Evolutionary conservation across 768 basidiomycete genomes (phyloP).

Genomic region (Mycena epipterygia): DNA sequence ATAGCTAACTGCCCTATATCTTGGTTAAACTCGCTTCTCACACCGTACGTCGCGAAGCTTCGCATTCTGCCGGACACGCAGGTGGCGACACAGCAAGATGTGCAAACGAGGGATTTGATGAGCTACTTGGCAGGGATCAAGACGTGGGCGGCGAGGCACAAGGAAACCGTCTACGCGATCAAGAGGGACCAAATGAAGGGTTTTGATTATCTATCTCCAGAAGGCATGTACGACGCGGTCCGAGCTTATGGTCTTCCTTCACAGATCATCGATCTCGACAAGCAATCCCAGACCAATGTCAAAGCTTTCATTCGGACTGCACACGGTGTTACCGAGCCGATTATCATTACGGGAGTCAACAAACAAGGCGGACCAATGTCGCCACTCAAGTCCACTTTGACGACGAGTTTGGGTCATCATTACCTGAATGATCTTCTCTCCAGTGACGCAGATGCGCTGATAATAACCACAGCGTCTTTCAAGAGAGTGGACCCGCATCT

Average conservation of each 20-base stretch:
- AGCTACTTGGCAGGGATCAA: slow-evolving; percentile 33
- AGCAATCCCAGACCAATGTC: slow-evolving; percentile 27
- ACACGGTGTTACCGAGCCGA: slow-evolving; percentile 32
- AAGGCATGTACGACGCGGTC: slow-evolving; percentile 40
- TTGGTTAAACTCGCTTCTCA: slow-evolving; percentile 33
- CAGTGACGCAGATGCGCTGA: slow-evolving; percentile 11
- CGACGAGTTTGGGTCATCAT: slow-evolving; percentile 36
- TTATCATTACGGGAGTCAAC: slow-evolving; percentile 34
- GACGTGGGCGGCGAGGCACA: slow-evolving; percentile 26
- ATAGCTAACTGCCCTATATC: slow-evolving; percentile 34
- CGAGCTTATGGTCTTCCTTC: slow-evolving; percentile 34
- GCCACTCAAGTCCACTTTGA: slow-evolving; percentile 39
- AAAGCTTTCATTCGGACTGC: slow-evolving; percentile 29
- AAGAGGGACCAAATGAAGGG: slow-evolving; percentile 42
- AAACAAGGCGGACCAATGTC: slow-evolving; percentile 38
- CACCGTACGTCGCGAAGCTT: slow-evolving; percentile 27
- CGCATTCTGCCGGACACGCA: slow-evolving; percentile 37
- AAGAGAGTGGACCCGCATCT: slow-evolving; percentile 31
- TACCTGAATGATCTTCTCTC: slow-evolving; percentile 31
- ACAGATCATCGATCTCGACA: slow-evolving; percentile 32
- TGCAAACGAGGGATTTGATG: slow-evolving; percentile 35
- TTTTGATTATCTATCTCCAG: slow-evolving; percentile 37
- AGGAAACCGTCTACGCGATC: slow-evolving; percentile 30
- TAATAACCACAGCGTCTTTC: neutral
- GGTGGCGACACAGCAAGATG: slow-evolving; percentile 35